These are phyloP conservation scores for Hydnum rufescens DNA, from an alignment of 768 basidiomycete genomes.

Conservation along the genomic window DNA sequence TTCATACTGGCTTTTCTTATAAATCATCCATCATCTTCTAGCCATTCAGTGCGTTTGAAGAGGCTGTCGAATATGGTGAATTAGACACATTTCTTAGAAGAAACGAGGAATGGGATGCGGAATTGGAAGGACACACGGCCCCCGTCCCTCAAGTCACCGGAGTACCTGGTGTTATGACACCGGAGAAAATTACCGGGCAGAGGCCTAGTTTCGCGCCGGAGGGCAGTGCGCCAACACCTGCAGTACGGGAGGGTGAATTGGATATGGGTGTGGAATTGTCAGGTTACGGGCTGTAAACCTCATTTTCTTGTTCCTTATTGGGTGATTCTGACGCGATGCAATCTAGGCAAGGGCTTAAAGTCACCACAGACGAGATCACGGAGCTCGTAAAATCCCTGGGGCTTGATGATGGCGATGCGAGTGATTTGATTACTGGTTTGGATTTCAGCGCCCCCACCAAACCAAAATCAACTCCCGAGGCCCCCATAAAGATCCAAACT, in stretches of 20 bases:
- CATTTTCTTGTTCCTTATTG: not conserved
- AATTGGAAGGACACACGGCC: constrained; percentile 38
- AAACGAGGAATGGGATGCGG: constrained; percentile 45
- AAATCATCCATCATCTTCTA: not conserved
- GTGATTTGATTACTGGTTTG: constrained; percentile 49
- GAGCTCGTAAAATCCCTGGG: constrained; percentile 58
- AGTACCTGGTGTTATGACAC: constrained; percentile 58
- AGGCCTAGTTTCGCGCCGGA: constrained; percentile 23
- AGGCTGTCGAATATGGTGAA: constrained; percentile 63
- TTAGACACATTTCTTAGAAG: constrained; percentile 51
- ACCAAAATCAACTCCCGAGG: not conserved
- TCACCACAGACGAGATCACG: constrained; percentile 53
- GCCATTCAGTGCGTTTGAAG: constrained; percentile 26
- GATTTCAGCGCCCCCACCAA: not conserved
- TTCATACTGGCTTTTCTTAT: not conserved
- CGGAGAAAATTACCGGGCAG: constrained; percentile 59
- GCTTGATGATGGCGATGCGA: constrained; percentile 56
- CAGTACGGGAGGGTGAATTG: constrained; percentile 26
- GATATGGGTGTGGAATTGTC: constrained; percentile 50
- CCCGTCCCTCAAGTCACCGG: constrained; percentile 40
- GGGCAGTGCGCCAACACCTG: constrained; percentile 14
- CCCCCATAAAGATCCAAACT: not conserved
- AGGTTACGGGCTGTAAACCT: constrained; percentile 34
- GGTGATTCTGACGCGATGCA: not conserved
- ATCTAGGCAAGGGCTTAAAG: constrained; percentile 40